Base-by-base conservation (phyloP, 176 grass and related monocot species). In the Oryza longistaminata region DNA sequence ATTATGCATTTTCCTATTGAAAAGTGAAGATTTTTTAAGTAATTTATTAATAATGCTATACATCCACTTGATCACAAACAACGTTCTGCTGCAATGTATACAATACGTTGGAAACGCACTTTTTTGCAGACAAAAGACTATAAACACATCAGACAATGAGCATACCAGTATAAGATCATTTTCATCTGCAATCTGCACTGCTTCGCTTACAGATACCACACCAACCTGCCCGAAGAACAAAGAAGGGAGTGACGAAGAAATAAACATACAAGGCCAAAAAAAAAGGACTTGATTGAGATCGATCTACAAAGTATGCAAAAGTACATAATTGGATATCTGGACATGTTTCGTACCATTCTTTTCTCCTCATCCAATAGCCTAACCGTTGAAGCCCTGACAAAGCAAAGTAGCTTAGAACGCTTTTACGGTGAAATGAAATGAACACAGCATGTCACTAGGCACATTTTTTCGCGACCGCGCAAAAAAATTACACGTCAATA, bases 281-380 rank as follows among this genome's bases (percentile, higher is more conserved):
- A 62, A 21, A 1, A 9, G 52, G 52, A 15, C 13, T 16, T 16
- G 21, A 10, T 34, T 29, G 16, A 70, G 16, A 34, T 4, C 0
- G 31, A 68, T 1, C 35, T 48, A 33, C 19, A 10, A 5, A 71
- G 1, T 13, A 50, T 26, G 50, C 12, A 9, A 9, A 84, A 77
- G 33, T 6, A 65, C 11, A 79, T 55, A 73, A 62, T 11, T 81
- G 15, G 55, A 76, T 22, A 79, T 64, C 26, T 60, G 76, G 25
- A 60, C 92, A 62, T 62, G 58, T 62, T 3, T 7, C 58, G 58
- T 89, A 96, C 96, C 96, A 99, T 94, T 81, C 88, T 86, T 87
- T 96, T 92, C 50, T 96, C 81, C 48, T 88, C 89, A 81, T 98
- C 96, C 75, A 98, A 84, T 27, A 98, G 83, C 93, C 96, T 96